Conservation (phyloP, 2,329 filamentous ascomycete genomes). For the Phialophora verrucosa region DNA sequence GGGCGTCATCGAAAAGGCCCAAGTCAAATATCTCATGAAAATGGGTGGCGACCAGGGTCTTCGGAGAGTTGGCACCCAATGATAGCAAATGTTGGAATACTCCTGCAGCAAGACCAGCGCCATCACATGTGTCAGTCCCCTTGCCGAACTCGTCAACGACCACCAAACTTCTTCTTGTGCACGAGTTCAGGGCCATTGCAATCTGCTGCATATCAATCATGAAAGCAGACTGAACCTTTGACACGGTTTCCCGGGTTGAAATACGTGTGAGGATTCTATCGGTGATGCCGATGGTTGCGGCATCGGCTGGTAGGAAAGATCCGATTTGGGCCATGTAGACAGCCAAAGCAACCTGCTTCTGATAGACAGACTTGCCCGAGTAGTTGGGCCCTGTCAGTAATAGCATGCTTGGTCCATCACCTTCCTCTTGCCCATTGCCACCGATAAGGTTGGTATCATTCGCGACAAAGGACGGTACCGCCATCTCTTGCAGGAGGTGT, state of each 20-base stretch:
- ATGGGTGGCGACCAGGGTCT: conserved; percentile 67
- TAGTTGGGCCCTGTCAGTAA: conserved; percentile 93
- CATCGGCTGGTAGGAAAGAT: conserved; percentile 83
- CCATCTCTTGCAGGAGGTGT: conserved; percentile 85
- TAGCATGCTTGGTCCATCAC: conserved; percentile 67
- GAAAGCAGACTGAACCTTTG: conserved; percentile 69
- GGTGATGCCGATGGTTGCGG: conserved; percentile 79
- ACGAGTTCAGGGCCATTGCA: conserved; percentile 73
- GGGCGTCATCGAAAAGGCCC: conserved; percentile 55
- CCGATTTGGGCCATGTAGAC: conserved; percentile 92
- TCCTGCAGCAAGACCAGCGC: conserved; percentile 67
- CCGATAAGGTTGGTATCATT: conserved; percentile 77
- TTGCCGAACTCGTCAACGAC: conserved; percentile 93
- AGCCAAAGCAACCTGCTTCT: conserved; percentile 90
- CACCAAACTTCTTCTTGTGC: conserved; percentile 77
- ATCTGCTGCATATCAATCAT: conserved; percentile 89
- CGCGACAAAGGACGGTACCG: conserved; percentile 78
- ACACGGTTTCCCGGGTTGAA: conserved; percentile 72
- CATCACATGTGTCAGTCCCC: conserved; percentile 65
- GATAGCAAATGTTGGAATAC: conserved; percentile 63
- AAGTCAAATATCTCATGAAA: conserved; percentile 65
- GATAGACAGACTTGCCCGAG: conserved; percentile 93
- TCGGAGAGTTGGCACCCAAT: conserved; percentile 58
- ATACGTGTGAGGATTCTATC: conserved; percentile 92
- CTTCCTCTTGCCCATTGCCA: conserved; percentile 49